Evolutionary conservation across 2,329 filamentous ascomycete genomes (phyloP), one percentile per base, ranked within the genome.

Genomic region (Hymenoscyphus fraxineus): DNA sequence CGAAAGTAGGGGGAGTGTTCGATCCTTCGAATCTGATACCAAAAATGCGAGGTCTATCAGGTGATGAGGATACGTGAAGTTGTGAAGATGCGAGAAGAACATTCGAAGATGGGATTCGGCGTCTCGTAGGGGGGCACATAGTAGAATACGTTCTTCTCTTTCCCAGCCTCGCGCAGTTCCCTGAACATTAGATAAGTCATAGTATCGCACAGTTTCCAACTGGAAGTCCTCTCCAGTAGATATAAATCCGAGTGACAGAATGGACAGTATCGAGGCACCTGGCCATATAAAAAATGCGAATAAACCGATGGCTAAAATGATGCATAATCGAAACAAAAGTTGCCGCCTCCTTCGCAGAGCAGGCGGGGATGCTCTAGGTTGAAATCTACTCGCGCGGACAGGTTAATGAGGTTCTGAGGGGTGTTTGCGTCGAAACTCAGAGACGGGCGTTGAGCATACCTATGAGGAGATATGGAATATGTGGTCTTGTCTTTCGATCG

Each of bases 31-130:
- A 76, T 99, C 95, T 65, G 95, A 97, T 31, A 99, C 95, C 39
- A 99, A 82, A 75, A 99, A 99, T 6, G 95, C 95, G 58, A 99
- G 84, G 76, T 99, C 95, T 75, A 99, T 96, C 60, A 99, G 84
- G 75, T 96, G 90, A 77, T 99, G 95, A 0, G 95, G 95, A 75
- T 99, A 99, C 19, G 95, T 99, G 70, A 99, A 89, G 79, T 99
- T 99, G 71, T 88, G 88, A 65, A 99, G 83, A 76, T 99, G 96
- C n/a, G 90, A 90, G 80, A 99, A 99, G 84, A 99, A 98, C 94
- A 99, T 98, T 67, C 89, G 86, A 59, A 99, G 80, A 82, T 99
- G 95, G 32, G 91, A 84, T 74, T 96, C 88, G 57, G 95, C 95
- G 77, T 99, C 96, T 77, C 95, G 87, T 63, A 99, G 85, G 56